Evolutionary conservation across 345 rosid genomes (phyloP).

Genomic region (Carallia brachiata): DNA sequence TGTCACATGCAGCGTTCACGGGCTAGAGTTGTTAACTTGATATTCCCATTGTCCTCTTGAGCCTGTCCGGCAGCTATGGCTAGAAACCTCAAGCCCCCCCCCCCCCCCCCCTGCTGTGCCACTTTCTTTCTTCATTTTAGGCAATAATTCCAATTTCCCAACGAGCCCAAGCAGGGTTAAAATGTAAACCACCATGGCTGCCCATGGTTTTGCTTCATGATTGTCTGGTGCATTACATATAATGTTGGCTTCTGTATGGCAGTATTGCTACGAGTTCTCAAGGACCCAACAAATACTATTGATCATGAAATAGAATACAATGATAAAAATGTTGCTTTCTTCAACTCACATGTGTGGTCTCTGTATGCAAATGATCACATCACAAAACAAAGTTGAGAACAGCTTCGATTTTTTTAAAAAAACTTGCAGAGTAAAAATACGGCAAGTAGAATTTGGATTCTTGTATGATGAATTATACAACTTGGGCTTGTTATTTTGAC

Average conservation of each 20-base stretch:
- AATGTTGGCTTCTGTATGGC: no score
- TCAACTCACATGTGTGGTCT: constrained; percentile 31
- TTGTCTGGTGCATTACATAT: neutral
- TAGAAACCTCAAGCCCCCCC: neutral
- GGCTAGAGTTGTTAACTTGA: constrained; percentile 34
- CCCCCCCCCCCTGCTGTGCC: neutral
- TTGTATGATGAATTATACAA: no score
- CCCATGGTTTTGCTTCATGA: constrained; percentile 20
- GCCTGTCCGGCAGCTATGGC: constrained; percentile 20
- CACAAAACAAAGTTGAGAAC: neutral
- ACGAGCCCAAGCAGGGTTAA: neutral
- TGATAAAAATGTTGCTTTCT: neutral
- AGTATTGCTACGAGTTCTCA: no score
- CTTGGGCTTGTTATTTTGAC: neutral
- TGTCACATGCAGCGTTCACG: constrained; percentile 98
- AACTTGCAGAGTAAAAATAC: neutral
- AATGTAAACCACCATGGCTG: constrained; percentile 11
- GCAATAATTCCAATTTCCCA: constrained; percentile 1
- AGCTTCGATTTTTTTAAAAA: neutral
- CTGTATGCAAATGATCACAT: constrained; percentile 12
- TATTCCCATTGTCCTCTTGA: constrained; percentile 37
- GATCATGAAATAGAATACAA: neutral
- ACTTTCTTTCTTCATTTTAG: constrained; percentile 6
- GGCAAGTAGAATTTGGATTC: neutral
- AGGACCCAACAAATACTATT: no score